Evolutionary conservation across 2,329 filamentous ascomycete genomes (phyloP), one percentile per base, ranked within the genome.

Genomic region (Colletotrichum melonis): DNA sequence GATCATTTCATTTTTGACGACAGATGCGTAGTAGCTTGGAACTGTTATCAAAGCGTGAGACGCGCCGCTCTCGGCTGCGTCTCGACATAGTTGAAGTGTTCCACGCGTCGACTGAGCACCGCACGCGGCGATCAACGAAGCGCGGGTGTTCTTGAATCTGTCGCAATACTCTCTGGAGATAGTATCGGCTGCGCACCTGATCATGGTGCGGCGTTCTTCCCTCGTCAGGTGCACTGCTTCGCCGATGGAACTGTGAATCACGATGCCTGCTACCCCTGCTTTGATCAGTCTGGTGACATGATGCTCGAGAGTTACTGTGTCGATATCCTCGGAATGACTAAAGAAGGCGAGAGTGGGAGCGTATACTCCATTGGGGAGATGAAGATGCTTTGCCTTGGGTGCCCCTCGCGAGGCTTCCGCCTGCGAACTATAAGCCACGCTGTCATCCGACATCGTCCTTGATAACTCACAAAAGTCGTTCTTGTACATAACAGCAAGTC

Each of bases 191-290:
- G 93, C 95, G 46, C 92, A 90, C 63, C 84, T 84, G 11, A 92
- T 95, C 77, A 96, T 90, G 65, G 89, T 84, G 60, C 88, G 87
- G 74, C 93, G 90, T 83, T 96, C 94, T 26, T 88, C 86, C 76
- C 92, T 91, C 52, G 91, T 91, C 11, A 94, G 86, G 78, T 94
- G 92, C 3, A 92, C 91, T 0, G 92, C 92, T 83, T 94, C 93
- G 77, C 92, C 93, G 79, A 94, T 94, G 77, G 91, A 93, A 52
- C 92, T 92, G 80, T 93, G 92, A 4, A 90, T 91, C 24, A 93
- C 89, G 64, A 94, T 85, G 56, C 92, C 92, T 22, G 91, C 87
- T 55, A 94, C 87, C 46, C 92, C 92, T 26, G 91, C 87, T 69
- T 88, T 81, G 58, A 89, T 65, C 9, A 83, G 77, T 49, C 81